Conservation (phyloP, 176 grass and related monocot species). For the Pontederia paniculata region DNA sequence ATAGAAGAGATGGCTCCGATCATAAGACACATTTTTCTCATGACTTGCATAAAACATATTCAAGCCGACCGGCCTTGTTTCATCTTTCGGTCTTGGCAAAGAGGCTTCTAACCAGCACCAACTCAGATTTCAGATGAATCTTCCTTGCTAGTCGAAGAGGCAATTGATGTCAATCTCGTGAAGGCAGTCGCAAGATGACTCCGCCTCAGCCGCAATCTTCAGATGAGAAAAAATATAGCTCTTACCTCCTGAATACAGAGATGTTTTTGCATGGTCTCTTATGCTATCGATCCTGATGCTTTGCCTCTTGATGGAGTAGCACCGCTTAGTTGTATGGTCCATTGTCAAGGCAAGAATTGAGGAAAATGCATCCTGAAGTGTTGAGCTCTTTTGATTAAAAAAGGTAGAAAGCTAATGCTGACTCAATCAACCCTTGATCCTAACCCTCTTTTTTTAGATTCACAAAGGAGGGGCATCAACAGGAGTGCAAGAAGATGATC, state of each 20-base stretch:
- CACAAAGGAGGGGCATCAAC: too few species aligned
- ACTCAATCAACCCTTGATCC: conserved; percentile 1
- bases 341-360: background rate
- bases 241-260: background rate
- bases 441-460: background rate
- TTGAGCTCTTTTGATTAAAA: background rate
- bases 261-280: conserved; percentile 3
- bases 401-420: conserved; percentile 1
- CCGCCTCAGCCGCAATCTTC: background rate
- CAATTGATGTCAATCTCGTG: background rate
- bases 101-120: background rate
- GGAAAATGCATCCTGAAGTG: background rate
- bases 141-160: conserved; percentile 1
- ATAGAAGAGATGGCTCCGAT: too few species aligned
- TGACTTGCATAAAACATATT: too few species aligned
- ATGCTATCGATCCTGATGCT: background rate
- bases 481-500: too few species aligned
- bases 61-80: too few species aligned
- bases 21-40: too few species aligned
- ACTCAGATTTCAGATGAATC: background rate
- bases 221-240: background rate
- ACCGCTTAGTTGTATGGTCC: background rate
- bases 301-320: background rate
- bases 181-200: background rate
- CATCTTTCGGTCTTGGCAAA: too few species aligned